phyloP scores from a whole-genome alignment of 441 rosid species.

The Gossypium schwendimanii region DNA sequence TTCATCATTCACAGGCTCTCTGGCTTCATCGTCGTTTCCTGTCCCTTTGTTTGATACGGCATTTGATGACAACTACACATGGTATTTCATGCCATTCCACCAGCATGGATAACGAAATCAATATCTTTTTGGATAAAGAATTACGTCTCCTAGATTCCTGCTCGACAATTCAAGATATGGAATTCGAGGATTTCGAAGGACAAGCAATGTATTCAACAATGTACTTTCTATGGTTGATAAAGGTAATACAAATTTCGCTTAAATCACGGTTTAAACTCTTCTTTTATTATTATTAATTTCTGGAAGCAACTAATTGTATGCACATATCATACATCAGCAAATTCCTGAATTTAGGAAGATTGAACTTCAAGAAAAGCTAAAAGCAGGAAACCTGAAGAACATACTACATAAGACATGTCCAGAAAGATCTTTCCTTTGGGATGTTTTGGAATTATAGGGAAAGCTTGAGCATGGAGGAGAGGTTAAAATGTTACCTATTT shows the following conservation, averaged over 20 bases:
- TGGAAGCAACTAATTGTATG: background rate
- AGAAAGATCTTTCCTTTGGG: conserved; percentile 45
- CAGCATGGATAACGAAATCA: conserved; percentile 17
- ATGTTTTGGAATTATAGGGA: conserved; percentile 14
- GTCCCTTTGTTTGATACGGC: conserved; percentile 44
- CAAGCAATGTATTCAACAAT: conserved; percentile 54
- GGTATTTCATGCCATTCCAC: conserved; percentile 16
- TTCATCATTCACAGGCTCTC: conserved; percentile 50
- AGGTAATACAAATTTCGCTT: conserved; percentile 33
- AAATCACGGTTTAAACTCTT: background rate
- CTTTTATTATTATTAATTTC: background rate
- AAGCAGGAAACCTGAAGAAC: conserved; percentile 27
- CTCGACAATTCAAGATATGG: conserved; percentile 37
- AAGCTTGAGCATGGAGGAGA: conserved; percentile 1
- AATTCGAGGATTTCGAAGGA: conserved; percentile 66
- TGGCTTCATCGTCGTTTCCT: conserved; percentile 89
- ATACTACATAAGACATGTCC: conserved; percentile 37
- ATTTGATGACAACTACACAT: conserved; percentile 22
- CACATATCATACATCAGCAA: conserved; percentile 38
- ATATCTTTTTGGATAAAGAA: conserved; percentile 49
- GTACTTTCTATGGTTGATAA: conserved; percentile 67
- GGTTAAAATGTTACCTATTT: background rate
- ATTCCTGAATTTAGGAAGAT: conserved; percentile 32
- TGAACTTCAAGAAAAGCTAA: conserved; percentile 43
- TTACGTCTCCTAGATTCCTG: conserved; percentile 40